Evolutionary conservation across 495 filamentous ascomycete genomes (phyloP).

Genomic region (Terfezia claveryi): DNA sequence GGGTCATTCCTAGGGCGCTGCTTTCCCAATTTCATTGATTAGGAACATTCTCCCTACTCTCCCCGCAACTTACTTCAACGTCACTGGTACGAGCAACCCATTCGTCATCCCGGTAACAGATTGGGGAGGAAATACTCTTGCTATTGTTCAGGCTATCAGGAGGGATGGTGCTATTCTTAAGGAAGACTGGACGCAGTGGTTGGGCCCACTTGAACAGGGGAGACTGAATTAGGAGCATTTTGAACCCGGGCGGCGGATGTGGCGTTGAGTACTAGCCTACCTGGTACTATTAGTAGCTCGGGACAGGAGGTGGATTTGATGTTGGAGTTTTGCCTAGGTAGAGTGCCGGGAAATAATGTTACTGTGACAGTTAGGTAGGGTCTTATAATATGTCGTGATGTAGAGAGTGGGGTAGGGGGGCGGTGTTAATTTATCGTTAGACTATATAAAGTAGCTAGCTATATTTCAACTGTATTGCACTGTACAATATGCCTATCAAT

Average conservation of each 20-base stretch:
- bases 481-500: too few species aligned
- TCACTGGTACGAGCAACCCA: conserved; percentile 22
- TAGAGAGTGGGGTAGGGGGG: too few species aligned
- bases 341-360: not conserved
- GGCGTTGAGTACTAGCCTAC: conserved; percentile 6
- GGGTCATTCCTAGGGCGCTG: conserved; percentile 23
- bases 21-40: conserved; percentile 25
- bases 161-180: conserved; percentile 28
- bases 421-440: too few species aligned
- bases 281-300: conserved; percentile 3
- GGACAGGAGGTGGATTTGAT: conserved; percentile 11
- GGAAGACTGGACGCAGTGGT: conserved; percentile 35
- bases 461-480: too few species aligned
- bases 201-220: conserved; percentile 33
- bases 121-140: conserved; percentile 15
- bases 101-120: not conserved
- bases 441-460: too few species aligned
- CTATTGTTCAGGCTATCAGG: conserved; percentile 33
- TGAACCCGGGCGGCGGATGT: conserved; percentile 5
- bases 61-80: conserved; percentile 27
- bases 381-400: too few species aligned
- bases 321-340: not conserved
- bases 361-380: not conserved
- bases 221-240: conserved; percentile 20
- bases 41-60: conserved; percentile 30